These are phyloP conservation scores for Alopecurus myosuroides DNA, from an alignment of 176 grass and related monocot genomes.

Conservation along the genomic window DNA sequence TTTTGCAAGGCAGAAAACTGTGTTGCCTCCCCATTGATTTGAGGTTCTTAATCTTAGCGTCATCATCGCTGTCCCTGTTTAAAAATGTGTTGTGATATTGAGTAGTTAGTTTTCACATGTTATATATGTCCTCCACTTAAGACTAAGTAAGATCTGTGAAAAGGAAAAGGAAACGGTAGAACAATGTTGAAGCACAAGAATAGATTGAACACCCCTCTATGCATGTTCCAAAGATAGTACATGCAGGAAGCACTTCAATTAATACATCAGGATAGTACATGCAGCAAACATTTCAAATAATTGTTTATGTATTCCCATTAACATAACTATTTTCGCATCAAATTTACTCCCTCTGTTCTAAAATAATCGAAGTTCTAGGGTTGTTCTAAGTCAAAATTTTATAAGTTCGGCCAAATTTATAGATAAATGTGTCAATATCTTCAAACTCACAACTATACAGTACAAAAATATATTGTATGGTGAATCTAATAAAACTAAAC, in stretches of 20 bases:
- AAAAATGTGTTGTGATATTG: neutral
- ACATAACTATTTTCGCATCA: neutral
- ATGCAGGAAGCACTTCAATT: neutral
- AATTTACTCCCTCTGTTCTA: too few relatives aligned
- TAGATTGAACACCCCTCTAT: neutral
- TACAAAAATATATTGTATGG: too few relatives aligned
- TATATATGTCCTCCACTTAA: constrained; percentile 8
- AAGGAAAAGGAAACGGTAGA: neutral
- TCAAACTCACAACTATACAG: too few relatives aligned
- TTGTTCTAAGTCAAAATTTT: too few relatives aligned
- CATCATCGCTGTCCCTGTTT: constrained; percentile 46
- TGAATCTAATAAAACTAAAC: too few relatives aligned
- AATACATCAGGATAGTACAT: neutral
- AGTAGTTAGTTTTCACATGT: neutral
- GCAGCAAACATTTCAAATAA: neutral
- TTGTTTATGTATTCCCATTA: neutral
- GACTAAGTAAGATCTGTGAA: constrained; percentile 13
- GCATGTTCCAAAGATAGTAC: neutral
- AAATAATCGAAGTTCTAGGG: too few relatives aligned
- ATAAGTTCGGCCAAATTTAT: too few relatives aligned
- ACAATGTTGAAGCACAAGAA: neutral
- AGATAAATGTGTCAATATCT: too few relatives aligned
- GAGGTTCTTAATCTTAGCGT: constrained; percentile 18
- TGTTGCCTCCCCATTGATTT: constrained; percentile 37
- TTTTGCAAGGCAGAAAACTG: constrained; percentile 38